Evolutionary conservation across 2,329 filamentous ascomycete genomes (phyloP).

Genomic region (Claviceps spartinae): DNA sequence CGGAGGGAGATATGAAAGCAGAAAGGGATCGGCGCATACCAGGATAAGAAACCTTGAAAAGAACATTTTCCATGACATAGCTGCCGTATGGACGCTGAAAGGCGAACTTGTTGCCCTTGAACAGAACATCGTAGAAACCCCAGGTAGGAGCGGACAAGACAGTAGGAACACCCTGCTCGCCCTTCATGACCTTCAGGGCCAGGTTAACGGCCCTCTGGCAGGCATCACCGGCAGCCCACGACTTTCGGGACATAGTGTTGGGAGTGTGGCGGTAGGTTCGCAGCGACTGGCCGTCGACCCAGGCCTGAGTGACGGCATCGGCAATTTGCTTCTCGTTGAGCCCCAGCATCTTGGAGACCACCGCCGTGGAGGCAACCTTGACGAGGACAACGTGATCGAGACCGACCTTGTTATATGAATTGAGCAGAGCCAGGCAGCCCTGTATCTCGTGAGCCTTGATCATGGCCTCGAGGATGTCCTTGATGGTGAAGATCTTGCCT

Average conservation of each 20-base stretch:
- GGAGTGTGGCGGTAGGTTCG: slow-evolving; percentile 94
- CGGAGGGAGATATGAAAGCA: neutral
- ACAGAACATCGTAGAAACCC: slow-evolving; percentile 98
- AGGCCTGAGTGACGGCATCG: slow-evolving; percentile 91
- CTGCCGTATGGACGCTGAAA: slow-evolving; percentile 94
- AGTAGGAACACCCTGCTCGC: slow-evolving; percentile 81
- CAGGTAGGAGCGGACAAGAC: slow-evolving; percentile 85
- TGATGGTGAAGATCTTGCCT: slow-evolving; percentile 77
- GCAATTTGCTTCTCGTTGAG: slow-evolving; percentile 81
- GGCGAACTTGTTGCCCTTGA: slow-evolving; percentile 88
- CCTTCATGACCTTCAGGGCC: slow-evolving; percentile 79
- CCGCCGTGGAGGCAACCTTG: slow-evolving; percentile 91
- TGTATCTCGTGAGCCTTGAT: slow-evolving; percentile 99
- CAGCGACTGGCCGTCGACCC: slow-evolving; percentile 91
- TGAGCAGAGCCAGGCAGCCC: slow-evolving; percentile 89
- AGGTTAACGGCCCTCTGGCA: slow-evolving; percentile 92
- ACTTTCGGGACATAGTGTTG: slow-evolving; percentile 99
- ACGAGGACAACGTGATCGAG: slow-evolving; percentile 95
- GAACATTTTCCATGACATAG: slow-evolving; percentile 99
- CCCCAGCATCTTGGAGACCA: slow-evolving; percentile 90
- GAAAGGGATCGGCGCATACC: slow-evolving; percentile 39
- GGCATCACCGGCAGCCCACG: slow-evolving; percentile 95
- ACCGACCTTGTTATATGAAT: slow-evolving; percentile 98
- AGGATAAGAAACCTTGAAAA: slow-evolving; percentile 99
- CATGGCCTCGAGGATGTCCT: slow-evolving; percentile 90